A percentile compares a stretch with the other conserved stretches of the same genome.
Evolutionary conservation across 305 asterid genomes (phyloP).

Genomic region (Fraxinus angustifolia): DNA sequence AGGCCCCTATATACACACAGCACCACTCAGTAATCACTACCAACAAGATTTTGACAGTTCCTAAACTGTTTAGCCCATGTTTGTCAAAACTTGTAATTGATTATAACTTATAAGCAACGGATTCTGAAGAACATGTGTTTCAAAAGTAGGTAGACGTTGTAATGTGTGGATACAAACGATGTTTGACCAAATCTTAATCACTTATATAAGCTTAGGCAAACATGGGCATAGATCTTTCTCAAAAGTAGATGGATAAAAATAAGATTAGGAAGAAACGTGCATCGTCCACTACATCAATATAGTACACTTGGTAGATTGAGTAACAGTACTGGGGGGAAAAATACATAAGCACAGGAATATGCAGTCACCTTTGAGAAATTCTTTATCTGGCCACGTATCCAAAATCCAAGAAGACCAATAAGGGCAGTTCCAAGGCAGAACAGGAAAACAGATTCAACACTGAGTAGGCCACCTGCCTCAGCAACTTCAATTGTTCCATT

Average conservation of each 20-base stretch:
- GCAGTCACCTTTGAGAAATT: conserved; percentile 65
- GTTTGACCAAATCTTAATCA: background rate
- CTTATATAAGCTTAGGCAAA: background rate
- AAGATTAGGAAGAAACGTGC: background rate
- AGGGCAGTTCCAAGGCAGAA: conserved; percentile 74
- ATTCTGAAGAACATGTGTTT: background rate
- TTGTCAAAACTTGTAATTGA: background rate
- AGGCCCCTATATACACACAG: background rate
- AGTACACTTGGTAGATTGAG: background rate
- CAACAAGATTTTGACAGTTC: background rate
- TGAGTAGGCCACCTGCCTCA: conserved; percentile 74
- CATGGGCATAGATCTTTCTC: background rate
- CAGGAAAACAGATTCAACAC: conserved; percentile 91
- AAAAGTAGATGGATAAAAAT: background rate
- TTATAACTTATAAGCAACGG: background rate
- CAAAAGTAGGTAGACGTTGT: background rate
- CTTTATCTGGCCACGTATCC: conserved; percentile 66
- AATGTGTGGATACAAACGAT: background rate
- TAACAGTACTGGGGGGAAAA: background rate
- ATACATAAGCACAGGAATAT: background rate
- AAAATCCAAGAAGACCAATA: conserved; percentile 56
- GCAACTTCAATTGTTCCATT: conserved; percentile 91
- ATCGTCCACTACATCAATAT: background rate
- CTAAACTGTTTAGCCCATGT: background rate
- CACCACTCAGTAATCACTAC: background rate